Evolutionary conservation across 768 basidiomycete species (phyloP).

Genomic region (Cantharellus anzutake): DNA sequence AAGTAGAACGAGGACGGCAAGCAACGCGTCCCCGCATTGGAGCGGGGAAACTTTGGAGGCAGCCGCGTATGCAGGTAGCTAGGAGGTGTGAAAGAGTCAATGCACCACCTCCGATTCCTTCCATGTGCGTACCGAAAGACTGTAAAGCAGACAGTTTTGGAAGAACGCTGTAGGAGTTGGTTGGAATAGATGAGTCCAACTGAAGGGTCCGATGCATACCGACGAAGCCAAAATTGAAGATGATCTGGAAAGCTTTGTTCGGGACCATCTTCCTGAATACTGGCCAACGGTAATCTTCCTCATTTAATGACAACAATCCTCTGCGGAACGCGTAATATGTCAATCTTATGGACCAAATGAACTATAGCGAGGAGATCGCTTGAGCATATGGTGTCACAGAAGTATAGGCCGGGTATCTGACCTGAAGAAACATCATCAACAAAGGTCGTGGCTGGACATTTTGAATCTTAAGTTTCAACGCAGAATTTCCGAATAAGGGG

Average conservation of each 20-base stretch:
- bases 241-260: conserved; percentile 29
- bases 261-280: conserved; percentile 46
- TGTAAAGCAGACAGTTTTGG: conserved; percentile 67
- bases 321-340: conserved; percentile 71
- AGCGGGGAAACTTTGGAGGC: conserved; percentile 26
- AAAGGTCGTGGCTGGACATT: conserved; percentile 44
- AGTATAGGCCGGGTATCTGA: conserved; percentile 15
- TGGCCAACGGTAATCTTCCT: conserved; percentile 88
- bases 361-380: conserved; percentile 1
- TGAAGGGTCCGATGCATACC: conserved; percentile 20
- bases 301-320: conserved; percentile 53
- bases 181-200: neutral
- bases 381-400: neutral
- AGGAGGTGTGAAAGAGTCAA: neutral
- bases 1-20: conserved; percentile 35
- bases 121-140: conserved; percentile 26
- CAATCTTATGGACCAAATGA: conserved; percentile 26
- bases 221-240: conserved; percentile 56
- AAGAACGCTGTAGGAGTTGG: conserved; percentile 29
- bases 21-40: conserved; percentile 28
- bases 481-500: conserved; percentile 32
- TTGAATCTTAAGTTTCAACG: conserved; percentile 27
- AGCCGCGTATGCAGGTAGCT: conserved; percentile 36
- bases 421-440: conserved; percentile 52
- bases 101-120: neutral